A percentile compares a stretch with the other conserved stretches of the same genome.
These are phyloP conservation scores for Xylaria sp. DNA, from an alignment of 2,329 filamentous ascomycete genomes.

Conservation along the genomic window DNA sequence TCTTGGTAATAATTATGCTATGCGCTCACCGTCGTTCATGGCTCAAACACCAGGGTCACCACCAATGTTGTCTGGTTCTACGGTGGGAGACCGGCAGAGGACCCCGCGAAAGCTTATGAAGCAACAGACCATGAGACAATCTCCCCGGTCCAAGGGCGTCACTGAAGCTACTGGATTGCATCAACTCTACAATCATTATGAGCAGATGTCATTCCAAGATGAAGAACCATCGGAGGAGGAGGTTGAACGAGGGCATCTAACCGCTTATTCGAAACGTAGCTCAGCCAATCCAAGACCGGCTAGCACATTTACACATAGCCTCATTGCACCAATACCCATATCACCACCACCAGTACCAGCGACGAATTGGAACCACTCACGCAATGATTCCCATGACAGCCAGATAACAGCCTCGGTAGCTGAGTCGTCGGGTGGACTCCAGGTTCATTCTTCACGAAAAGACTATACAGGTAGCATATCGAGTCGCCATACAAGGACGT, in stretches of 20 bases:
- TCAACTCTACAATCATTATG: conserved; percentile 68
- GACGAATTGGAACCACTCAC: conserved; percentile 41
- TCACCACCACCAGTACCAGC: conserved; percentile 36
- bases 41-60: conserved; percentile 47
- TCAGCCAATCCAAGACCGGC: conserved; percentile 35
- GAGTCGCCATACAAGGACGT: conserved; percentile 66
- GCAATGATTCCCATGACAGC: conserved; percentile 46
- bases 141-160: conserved; percentile 46
- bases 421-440: conserved; percentile 43
- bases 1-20: conserved; percentile 53
- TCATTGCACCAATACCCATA: conserved; percentile 42
- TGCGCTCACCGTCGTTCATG: conserved; percentile 57
- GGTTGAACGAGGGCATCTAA: conserved; percentile 30
- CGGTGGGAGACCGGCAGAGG: conserved; percentile 22
- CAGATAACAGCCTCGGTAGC: conserved; percentile 45
- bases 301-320: conserved; percentile 40
- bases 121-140: conserved; percentile 39
- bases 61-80: conserved; percentile 28
- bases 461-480: conserved; percentile 64
- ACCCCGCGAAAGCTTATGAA: conserved; percentile 37
- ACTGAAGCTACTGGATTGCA: conserved; percentile 56
- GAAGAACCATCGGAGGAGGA: conserved; percentile 41
- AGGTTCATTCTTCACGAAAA: conserved; percentile 49
- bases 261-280: conserved; percentile 30
- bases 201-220: conserved; percentile 64